Base-by-base conservation (phyloP, 1,139 yeast genomes). In the Magnusiomyces tetraspermus region DNA sequence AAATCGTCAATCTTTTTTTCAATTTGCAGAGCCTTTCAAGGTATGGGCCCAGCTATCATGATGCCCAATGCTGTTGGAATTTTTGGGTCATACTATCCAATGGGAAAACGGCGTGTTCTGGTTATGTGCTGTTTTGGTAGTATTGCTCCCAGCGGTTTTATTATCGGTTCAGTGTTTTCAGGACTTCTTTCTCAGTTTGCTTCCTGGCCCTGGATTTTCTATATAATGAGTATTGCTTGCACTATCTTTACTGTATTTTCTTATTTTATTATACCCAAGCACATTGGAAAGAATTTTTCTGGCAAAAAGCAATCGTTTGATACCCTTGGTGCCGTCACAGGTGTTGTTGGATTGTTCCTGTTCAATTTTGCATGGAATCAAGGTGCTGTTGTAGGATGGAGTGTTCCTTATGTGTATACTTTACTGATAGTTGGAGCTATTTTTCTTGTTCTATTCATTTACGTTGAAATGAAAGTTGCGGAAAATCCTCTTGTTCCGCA, bases 351-450 rank as follows among this genome's bases (percentile, higher is more conserved):
- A 0, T 63, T 80, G 48, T 68, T 79, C 1, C 65, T 79, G 44
- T 70, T 79, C 56, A 77, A 78, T 59, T 74, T 79, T 57, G 76
- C 83, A 0, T 78, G 81, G 75, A 80, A 80, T 59, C 82, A 81
- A 59, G 85, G 81, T 8, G 83, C 86, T 0, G 74, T 72, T 30
- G 77, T 75, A 2, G 84, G 82, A 4, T 80, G 85, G 83, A 63
- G 69, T 2, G 61, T 51, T 2, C 74, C 75, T 0, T 79, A 79
- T 56, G 77, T 76, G 3, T 79, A 78, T 58, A 70, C 73, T 1
- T 60, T 79, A 17, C 66, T 80, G 23, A 76, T 80, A 37, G 70
- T 79, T 17, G 82, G 83, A 0, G 54, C 71, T 1, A 30, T 74
- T 1, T 59, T 67, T 24, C 54, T 78, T 51, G 71, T 53, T 0